These are phyloP conservation scores for Bryum argenteum DNA, from an alignment of 225 moss, liverwort and hornwort species.

Conservation along the genomic window DNA sequence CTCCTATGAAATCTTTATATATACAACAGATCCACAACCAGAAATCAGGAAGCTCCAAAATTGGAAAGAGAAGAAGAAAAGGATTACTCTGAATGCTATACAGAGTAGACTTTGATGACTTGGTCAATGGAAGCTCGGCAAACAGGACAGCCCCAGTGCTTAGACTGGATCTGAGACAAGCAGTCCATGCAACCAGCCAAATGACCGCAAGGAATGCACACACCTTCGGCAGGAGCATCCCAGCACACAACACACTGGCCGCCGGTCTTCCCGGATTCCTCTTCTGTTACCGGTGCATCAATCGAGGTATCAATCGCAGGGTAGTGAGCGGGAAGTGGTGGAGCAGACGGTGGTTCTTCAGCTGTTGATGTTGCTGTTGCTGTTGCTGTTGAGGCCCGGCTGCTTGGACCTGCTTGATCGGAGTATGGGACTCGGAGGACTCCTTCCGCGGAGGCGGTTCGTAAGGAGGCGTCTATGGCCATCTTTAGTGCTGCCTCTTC, in stretches of 20 bases:
- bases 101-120: constrained; percentile 81
- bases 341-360: constrained; percentile 41
- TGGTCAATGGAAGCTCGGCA: constrained; percentile 86
- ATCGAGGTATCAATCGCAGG: constrained; percentile 66
- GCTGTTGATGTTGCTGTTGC: constrained; percentile 4
- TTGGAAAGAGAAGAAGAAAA: neutral
- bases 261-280: constrained; percentile 5
- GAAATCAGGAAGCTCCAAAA: too few relatives aligned
- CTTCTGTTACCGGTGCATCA: constrained; percentile 20
- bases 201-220: constrained; percentile 96
- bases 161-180: constrained; percentile 75
- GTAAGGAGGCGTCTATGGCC: constrained; percentile 84
- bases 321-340: constrained; percentile 79
- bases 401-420: constrained; percentile 59
- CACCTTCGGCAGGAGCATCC: constrained; percentile 87
- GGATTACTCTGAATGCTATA: constrained; percentile 44
- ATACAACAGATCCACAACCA: too few relatives aligned
- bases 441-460: constrained; percentile 80
- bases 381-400: constrained; percentile 39
- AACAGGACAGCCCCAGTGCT: constrained; percentile 91
- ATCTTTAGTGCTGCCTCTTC: constrained; percentile 78
- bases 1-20: neutral
- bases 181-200: constrained; percentile 93
- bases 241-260: constrained; percentile 90
- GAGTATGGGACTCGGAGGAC: constrained; percentile 35